Conservation (phyloP, 306 rosid genomes). For the Gastrolobium bilobum region DNA sequence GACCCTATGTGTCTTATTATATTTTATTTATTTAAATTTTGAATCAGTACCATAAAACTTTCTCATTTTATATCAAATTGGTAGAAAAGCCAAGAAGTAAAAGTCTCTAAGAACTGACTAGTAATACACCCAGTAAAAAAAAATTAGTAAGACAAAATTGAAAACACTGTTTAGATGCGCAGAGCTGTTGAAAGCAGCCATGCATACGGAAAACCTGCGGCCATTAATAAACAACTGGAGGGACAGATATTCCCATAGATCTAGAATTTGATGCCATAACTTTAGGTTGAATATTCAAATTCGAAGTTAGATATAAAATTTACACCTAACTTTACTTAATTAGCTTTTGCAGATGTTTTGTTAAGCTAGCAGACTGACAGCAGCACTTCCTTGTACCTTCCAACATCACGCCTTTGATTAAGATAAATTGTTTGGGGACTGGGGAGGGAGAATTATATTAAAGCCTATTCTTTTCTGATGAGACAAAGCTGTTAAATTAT, state of each 20-base stretch:
- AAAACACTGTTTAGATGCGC: conserved; percentile 49
- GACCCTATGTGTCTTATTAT: too few relatives aligned
- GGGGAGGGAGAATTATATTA: neutral
- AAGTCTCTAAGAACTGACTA: neutral
- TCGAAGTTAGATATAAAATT: conserved; percentile 26
- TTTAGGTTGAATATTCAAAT: conserved; percentile 1
- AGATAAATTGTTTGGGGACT: neutral
- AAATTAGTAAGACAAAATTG: conserved; percentile 39
- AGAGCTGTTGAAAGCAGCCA: conserved; percentile 52
- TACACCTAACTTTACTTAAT: conserved; percentile 27
- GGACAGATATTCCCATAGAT: conserved; percentile 47
- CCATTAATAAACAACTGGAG: conserved; percentile 16
- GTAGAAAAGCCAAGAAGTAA: too few relatives aligned
- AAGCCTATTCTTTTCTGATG: neutral
- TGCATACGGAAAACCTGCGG: conserved; percentile 44
- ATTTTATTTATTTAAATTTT: too few relatives aligned
- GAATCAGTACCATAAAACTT: too few relatives aligned
- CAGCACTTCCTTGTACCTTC: neutral
- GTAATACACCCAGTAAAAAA: neutral
- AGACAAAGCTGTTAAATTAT: neutral
- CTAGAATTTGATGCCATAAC: conserved; percentile 4
- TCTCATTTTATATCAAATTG: too few relatives aligned
- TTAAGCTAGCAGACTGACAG: conserved; percentile 2
- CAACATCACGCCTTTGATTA: neutral
- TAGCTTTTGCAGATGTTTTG: conserved; percentile 2